These are phyloP conservation scores for Ustilago vetiveriae DNA, from an alignment of 1,284 basidiomycete species.

Conservation along the genomic window DNA sequence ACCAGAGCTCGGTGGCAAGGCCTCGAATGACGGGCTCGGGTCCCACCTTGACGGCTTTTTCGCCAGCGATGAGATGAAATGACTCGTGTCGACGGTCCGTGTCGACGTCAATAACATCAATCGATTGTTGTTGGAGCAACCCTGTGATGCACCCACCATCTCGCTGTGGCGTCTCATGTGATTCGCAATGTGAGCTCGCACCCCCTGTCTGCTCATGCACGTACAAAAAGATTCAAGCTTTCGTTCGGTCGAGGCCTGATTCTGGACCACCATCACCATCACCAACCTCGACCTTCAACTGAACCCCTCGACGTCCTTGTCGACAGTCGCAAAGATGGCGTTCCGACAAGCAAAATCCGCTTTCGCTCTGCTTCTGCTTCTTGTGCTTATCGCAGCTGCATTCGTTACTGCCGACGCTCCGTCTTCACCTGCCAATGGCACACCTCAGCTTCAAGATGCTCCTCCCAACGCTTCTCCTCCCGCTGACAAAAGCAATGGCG, in stretches of 20 bases:
- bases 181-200: too few species aligned
- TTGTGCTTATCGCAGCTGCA: constrained; percentile 4
- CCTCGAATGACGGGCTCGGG: neutral
- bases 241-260: too few species aligned
- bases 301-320: too few species aligned
- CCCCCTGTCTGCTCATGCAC: too few species aligned
- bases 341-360: neutral
- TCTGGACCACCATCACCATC: too few species aligned
- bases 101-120: neutral
- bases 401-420: constrained; percentile 1
- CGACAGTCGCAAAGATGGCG: too few species aligned
- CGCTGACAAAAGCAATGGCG: neutral
- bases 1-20: too few species aligned
- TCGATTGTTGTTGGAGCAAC: neutral
- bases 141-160: neutral
- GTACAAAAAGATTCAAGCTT: too few species aligned
- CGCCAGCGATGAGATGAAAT: constrained; percentile 3
- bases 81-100: neutral
- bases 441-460: constrained; percentile 6
- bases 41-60: too few species aligned
- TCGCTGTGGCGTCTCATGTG: constrained; percentile 1
- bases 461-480: neutral
- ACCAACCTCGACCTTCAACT: too few species aligned
- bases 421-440: neutral
- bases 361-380: constrained; percentile 8